Conservation (phyloP, 2,329 filamentous ascomycete genomes). For the Septoria petroselini region DNA sequence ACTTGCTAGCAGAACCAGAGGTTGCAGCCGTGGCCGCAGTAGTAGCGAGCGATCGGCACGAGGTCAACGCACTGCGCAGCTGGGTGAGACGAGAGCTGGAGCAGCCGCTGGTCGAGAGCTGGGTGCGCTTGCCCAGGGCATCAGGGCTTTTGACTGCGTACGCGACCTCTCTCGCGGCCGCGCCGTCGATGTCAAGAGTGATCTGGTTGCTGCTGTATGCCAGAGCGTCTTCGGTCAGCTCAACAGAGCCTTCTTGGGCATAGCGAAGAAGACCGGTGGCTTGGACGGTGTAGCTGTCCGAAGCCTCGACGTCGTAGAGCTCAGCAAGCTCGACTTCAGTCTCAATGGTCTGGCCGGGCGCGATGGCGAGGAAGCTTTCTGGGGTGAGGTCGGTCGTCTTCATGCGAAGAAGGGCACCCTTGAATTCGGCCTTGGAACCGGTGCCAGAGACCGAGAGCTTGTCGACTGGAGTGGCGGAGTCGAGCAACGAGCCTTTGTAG, state of each 20-base stretch:
- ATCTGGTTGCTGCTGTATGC: conserved; percentile 59
- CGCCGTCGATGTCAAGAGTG: conserved; percentile 56
- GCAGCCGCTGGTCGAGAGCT: conserved; percentile 10
- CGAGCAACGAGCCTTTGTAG: conserved; percentile 31
- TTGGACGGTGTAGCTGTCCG: conserved; percentile 8
- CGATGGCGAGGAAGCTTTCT: conserved; percentile 52
- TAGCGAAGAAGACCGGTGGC: conserved; percentile 52
- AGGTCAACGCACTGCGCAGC: conserved; percentile 12
- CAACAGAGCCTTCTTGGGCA: conserved; percentile 51
- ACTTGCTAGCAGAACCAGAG: conserved; percentile 12
- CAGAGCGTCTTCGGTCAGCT: conserved; percentile 53
- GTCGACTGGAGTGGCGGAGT: conserved; percentile 27
- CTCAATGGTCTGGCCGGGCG: conserved; percentile 49
- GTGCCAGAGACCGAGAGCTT: conserved; percentile 26
- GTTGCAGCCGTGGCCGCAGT: conserved; percentile 10
- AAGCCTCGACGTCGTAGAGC: conserved; percentile 50
- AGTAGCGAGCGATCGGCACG: conserved; percentile 8
- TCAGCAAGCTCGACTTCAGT: conserved; percentile 56
- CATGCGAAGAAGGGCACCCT: conserved; percentile 54
- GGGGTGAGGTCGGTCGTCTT: conserved; percentile 46
- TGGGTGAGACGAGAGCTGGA: conserved; percentile 8
- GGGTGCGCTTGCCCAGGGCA: conserved; percentile 7
- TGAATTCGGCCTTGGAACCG: conserved; percentile 39
- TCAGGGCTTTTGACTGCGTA: conserved; percentile 40
- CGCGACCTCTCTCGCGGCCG: conserved; percentile 51